These are phyloP conservation scores for Crithidia mellificae DNA, from an alignment of 208 protist genomes.

Conservation along the genomic window DNA sequence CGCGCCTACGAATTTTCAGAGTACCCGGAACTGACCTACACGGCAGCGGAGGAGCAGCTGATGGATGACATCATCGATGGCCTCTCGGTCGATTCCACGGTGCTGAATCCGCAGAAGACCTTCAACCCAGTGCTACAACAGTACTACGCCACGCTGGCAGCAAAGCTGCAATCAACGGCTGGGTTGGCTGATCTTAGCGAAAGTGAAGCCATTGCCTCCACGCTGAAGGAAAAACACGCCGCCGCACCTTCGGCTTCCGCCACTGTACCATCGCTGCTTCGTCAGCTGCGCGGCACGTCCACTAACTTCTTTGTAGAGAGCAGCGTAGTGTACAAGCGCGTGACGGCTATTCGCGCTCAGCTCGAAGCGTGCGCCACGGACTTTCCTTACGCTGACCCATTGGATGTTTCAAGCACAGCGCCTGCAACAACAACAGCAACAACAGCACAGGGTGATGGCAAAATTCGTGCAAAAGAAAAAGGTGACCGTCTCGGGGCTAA, in stretches of 20 bases:
- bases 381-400: slow-evolving; percentile 38
- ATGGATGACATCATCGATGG: slow-evolving; percentile 74
- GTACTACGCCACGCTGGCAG: slow-evolving; percentile 79
- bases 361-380: slow-evolving; percentile 39
- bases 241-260: too few relatives aligned
- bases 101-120: slow-evolving; percentile 66
- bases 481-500: too few relatives aligned
- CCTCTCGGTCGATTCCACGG: slow-evolving; percentile 56
- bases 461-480: too few relatives aligned
- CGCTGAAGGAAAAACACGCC: too few relatives aligned
- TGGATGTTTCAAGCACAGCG: slow-evolving; percentile 20
- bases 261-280: slow-evolving; percentile 38
- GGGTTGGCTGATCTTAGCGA: neutral
- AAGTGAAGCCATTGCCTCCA: neutral
- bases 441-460: too few relatives aligned
- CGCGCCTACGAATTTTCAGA: slow-evolving; percentile 73
- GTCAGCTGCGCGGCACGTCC: slow-evolving; percentile 32
- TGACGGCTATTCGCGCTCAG: slow-evolving; percentile 16
- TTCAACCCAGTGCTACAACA: slow-evolving; percentile 90
- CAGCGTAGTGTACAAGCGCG: slow-evolving; percentile 29
- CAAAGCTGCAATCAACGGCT: slow-evolving; percentile 34
- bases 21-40: slow-evolving; percentile 41
- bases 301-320: slow-evolving; percentile 45
- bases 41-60: slow-evolving; percentile 52
- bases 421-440: neutral